Evolutionary conservation across 2,329 filamentous ascomycete species (phyloP), one percentile per base, ranked within the genome.

Genomic region (Ophiostoma pallidulum): DNA sequence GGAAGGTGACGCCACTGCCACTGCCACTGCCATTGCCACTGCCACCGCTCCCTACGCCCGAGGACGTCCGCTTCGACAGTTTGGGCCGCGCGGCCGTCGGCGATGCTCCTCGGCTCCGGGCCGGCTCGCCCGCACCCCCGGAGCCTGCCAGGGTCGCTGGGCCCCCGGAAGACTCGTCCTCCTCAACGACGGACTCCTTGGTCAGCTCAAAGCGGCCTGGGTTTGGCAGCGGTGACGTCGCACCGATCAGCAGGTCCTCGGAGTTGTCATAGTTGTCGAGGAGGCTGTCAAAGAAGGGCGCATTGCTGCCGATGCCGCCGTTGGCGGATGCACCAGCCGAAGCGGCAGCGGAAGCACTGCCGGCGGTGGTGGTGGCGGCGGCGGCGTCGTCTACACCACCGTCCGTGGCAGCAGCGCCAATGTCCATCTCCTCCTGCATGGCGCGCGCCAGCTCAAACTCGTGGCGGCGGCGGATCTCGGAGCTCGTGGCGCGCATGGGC

Each of bases 391-490:
- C 14, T 8, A 18, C 16, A 12, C 18, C 26, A 13, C 33, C 10
- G 16, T n/a, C 22, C 3, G 37, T 31, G 24, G 50, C 52, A 4
- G 77, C 78, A 1, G 82, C 78, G 51, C 83, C 82, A 57, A 98
- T 97, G 62, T 98, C 92, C 77, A 95, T 90, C 59, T 92, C 90
- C 57, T 95, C 91, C 53, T 94, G 82, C 63, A 71, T 77, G 16
- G 50, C 53, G 58, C 60, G 64, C 45, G 58, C 64, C 14, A 53
- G 44, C 45, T 55, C 54, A 19, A 40, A 44, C 48, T 49, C 47
- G 45, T 47, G 47, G 8, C 79, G 80, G 46, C 85, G 78, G 50
- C 83, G 81, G 70, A 87, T 83, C 60, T 97, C 91, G n/a, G 82
- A 81, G 4, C 86, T 91, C 8, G 90, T 85, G 8, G 79, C 78